Evolutionary conservation across 371 early-diverging fungal genomes (phyloP), one percentile per base, ranked within the genome.

Genomic region (Funneliformis caledonium): DNA sequence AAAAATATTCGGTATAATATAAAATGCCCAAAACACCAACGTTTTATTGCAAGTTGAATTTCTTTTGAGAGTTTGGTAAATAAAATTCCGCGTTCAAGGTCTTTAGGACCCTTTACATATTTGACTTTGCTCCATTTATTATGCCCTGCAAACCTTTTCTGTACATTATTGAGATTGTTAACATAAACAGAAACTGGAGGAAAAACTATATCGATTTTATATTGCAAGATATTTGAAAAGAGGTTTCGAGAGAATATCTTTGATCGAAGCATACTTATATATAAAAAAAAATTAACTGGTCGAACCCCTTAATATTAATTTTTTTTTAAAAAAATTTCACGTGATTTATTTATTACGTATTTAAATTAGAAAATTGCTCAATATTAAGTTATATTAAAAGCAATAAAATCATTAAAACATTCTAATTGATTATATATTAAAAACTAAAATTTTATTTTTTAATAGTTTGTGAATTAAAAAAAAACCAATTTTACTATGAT

Each of bases 71-170:
- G 81, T 82, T 91, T 92, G 19, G 89, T 85, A 76, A 88, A 91
- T 7, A 88, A 47, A 47, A 86, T 83, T 73, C 90, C 88, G 65
- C 88, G 88, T 73, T 89, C 89, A 31, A 87, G 86, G 82, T 91
- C 90, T 60, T 87, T 87, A 26, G 87, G 88, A 4, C 89, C 91
- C 83, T 93, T 92, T 8, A 89, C 87, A 65, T 89, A 90, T 78
- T 88, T 89, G 68, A 93, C 90, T 83, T 92, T 91, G 80, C 90
- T 88, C 93, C 93, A 93, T 83, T 91, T 89, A 81, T 89, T 90
- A 76, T 91, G 92, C 10, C 92, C 93, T 19, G 88, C 78, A 76
- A 80, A 64, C 26, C 85, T 72, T 72, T 72, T 72, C 48, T 72
- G 72, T 47, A n/a, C 70, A 56, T 56, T 56, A 56, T 56, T 5